phyloP scores from a whole-genome alignment of 306 rosid species.

The Malus domestica region ASM211411v1 NC_041798.1:34572001-34572500 shows the following conservation, averaged over 20 bases:
- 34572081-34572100: constrained; percentile 8
- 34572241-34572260: constrained; percentile 93
- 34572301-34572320: constrained; percentile 68
- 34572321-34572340: constrained; percentile 97
- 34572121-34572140: constrained; percentile 91
- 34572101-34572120: constrained; percentile 87
- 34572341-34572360: constrained; percentile 94
- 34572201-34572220: constrained; percentile 96
- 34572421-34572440: constrained; percentile 81
- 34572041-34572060: not conserved
- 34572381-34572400: constrained; percentile 79
- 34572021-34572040: not conserved
- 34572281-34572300: constrained; percentile 95
- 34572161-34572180: constrained; percentile 99
- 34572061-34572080: not conserved
- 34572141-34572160: constrained; percentile 94
- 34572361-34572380: constrained; percentile 94
- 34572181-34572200: constrained; percentile 88
- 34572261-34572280: constrained; percentile 98
- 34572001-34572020: not conserved
- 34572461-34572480: constrained; percentile 57
- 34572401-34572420: constrained; percentile 84
- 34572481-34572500: constrained; percentile 80
- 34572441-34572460: constrained; percentile 85
- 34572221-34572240: constrained; percentile 89